Conservation (phyloP, 331 rosid genomes). For the Arachis monticola region DNA sequence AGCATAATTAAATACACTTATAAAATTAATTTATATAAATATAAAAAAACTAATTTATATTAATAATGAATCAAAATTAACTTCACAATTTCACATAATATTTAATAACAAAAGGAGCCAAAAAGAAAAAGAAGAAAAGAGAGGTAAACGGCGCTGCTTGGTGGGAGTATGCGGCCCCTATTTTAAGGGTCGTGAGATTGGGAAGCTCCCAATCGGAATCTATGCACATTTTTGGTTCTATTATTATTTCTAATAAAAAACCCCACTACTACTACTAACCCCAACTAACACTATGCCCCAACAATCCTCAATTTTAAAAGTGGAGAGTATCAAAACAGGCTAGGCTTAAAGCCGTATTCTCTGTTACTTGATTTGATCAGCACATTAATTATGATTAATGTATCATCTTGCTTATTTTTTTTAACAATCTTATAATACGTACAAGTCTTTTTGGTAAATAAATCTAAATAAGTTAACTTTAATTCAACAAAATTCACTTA, state of each 20-base stretch:
- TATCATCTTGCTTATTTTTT: too few relatives aligned
- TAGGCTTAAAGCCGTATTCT: neutral
- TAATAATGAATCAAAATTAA: too few relatives aligned
- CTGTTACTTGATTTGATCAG: too few relatives aligned
- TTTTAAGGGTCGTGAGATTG: constrained; percentile 67
- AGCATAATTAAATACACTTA: too few relatives aligned
- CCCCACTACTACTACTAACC: constrained; percentile 25
- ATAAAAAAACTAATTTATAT: too few relatives aligned
- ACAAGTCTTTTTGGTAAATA: too few relatives aligned
- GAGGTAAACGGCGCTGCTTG: constrained; percentile 62
- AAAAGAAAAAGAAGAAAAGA: constrained; percentile 43
- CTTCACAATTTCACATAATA: neutral
- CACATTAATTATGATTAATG: too few relatives aligned
- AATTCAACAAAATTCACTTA: too few relatives aligned
- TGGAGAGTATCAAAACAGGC: neutral
- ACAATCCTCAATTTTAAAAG: constrained; percentile 9
- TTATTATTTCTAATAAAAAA: constrained; percentile 22
- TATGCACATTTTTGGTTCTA: constrained; percentile 59
- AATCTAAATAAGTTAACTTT: too few relatives aligned
- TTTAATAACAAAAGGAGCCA: constrained; percentile 37
- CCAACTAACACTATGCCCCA: constrained; percentile 25
- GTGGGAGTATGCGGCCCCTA: constrained; percentile 44
- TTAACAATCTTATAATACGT: too few relatives aligned
- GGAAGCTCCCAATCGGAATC: constrained; percentile 63
- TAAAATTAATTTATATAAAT: too few relatives aligned